These are phyloP conservation scores for Eimeria praecox DNA, from an alignment of 169 alveolate genomes.

Conservation along the genomic window DNA sequence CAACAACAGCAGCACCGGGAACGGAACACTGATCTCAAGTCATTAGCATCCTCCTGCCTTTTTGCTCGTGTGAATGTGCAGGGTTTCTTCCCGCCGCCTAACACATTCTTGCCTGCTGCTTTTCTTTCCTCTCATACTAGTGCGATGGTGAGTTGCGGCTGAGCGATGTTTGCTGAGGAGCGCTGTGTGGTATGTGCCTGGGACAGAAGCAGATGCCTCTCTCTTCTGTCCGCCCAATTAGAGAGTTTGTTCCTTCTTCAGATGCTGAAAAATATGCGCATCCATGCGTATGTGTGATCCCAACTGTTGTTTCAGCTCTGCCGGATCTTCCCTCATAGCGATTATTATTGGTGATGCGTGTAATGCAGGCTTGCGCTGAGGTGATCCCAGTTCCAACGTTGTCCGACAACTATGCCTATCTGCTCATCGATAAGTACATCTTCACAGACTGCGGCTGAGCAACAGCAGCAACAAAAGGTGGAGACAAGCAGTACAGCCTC, in stretches of 20 bases:
- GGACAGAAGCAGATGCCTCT: not conserved
- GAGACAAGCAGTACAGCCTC: not conserved
- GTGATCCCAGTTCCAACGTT: constrained; percentile 77
- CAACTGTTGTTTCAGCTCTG: not conserved
- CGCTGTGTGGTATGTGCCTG: not conserved
- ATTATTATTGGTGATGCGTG: too few relatives aligned
- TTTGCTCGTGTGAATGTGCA: not conserved
- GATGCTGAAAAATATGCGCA: not conserved
- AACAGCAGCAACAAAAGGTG: not conserved
- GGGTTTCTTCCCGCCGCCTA: not conserved
- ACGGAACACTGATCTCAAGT: not conserved
- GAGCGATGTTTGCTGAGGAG: not conserved
- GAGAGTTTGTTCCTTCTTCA: not conserved
- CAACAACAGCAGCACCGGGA: not conserved
- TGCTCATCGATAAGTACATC: constrained; percentile 75
- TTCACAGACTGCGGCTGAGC: not conserved
- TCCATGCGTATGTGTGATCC: not conserved
- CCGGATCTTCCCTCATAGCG: too few relatives aligned
- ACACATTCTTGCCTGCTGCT: not conserved
- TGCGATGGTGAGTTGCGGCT: not conserved
- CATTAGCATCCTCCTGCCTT: too few relatives aligned
- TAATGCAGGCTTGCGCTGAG: constrained; percentile 64
- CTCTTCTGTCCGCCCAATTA: not conserved
- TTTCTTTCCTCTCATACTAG: not conserved
- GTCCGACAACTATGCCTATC: constrained; percentile 80